Evolutionary conservation across 179 eudicot species (phyloP).

Genomic region (Silene coronaria): DNA sequence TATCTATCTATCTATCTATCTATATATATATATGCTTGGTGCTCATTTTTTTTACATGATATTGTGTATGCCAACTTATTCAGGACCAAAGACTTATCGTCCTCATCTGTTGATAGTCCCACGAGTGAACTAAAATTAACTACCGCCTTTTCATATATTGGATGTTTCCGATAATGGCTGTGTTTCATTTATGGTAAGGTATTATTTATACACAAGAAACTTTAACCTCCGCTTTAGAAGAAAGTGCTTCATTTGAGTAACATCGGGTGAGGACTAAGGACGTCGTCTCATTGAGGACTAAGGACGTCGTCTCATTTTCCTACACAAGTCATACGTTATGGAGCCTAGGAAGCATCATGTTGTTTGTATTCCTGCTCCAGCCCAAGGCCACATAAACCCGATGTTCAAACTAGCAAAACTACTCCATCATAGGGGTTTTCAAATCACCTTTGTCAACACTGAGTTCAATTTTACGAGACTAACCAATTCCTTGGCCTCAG

Average conservation of each 20-base stretch:
- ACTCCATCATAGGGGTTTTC: constrained; percentile 27
- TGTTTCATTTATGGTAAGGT: background rate
- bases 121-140: background rate
- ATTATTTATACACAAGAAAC: background rate
- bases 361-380: constrained; percentile 28
- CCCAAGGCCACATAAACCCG: constrained; percentile 36
- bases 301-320: background rate
- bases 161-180: background rate
- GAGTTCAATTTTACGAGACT: constrained; percentile 26
- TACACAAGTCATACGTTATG: background rate
- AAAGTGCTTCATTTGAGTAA: background rate
- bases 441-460: constrained; percentile 32
- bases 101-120: background rate
- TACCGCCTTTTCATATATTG: background rate
- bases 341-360: constrained; percentile 14
- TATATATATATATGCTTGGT: background rate
- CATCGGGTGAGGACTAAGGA: background rate
- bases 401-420: constrained; percentile 35
- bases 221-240: background rate
- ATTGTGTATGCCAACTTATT: background rate
- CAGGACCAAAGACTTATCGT: no score
- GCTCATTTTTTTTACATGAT: background rate
- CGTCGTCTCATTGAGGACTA: constrained; percentile 1
- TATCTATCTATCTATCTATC: no score
- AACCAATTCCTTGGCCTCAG: constrained; percentile 7